Evolutionary conservation across 2,329 filamentous ascomycete genomes (phyloP).

Genomic region (Aureobasidium namibiae): DNA sequence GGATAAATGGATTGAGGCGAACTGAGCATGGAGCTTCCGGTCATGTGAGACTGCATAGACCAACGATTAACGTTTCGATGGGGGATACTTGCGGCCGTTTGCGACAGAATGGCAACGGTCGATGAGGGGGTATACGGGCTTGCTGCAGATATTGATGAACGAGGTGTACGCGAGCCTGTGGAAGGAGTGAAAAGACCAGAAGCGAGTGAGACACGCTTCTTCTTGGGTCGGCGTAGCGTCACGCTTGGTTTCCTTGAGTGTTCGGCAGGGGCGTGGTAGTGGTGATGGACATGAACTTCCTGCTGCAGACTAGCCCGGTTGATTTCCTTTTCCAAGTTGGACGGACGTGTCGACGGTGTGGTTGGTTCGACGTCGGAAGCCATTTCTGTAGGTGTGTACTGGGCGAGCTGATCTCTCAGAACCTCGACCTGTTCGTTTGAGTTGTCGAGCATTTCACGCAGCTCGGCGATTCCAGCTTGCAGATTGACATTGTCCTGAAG

Average conservation of each 20-base stretch:
- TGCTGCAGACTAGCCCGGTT: slow-evolving; percentile 59
- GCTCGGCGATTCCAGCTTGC: slow-evolving; percentile 82
- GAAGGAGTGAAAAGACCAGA: slow-evolving; percentile 41
- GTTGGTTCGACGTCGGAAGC: slow-evolving; percentile 21
- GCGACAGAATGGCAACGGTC: slow-evolving; percentile 54
- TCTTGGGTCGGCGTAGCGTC: slow-evolving; percentile 54
- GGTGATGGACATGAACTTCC: slow-evolving; percentile 87
- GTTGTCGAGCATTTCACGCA: slow-evolving; percentile 80
- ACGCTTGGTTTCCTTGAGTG: slow-evolving; percentile 21
- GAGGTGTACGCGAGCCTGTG: slow-evolving; percentile 30
- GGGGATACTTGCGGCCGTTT: slow-evolving; percentile 51
- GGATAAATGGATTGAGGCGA: slow-evolving; percentile 58
- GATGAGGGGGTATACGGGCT: slow-evolving; percentile 37
- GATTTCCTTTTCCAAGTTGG: slow-evolving; percentile 62
- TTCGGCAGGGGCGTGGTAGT: slow-evolving; percentile 63
- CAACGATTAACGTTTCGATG: slow-evolving; percentile 48
- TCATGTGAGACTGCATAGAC: slow-evolving; percentile 55
- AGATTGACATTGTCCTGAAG: slow-evolving; percentile 91
- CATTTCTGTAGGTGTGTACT: slow-evolving; percentile 60
- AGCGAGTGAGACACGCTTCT: slow-evolving; percentile 59
- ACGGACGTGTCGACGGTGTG: slow-evolving; percentile 25
- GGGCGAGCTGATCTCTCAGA: slow-evolving; percentile 70
- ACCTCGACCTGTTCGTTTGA: slow-evolving; percentile 92
- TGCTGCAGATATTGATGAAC: slow-evolving; percentile 30
- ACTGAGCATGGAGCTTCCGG: slow-evolving; percentile 64